These are phyloP conservation scores for Citrus glauca DNA, from an alignment of 345 rosid species.

Conservation along the genomic window DNA sequence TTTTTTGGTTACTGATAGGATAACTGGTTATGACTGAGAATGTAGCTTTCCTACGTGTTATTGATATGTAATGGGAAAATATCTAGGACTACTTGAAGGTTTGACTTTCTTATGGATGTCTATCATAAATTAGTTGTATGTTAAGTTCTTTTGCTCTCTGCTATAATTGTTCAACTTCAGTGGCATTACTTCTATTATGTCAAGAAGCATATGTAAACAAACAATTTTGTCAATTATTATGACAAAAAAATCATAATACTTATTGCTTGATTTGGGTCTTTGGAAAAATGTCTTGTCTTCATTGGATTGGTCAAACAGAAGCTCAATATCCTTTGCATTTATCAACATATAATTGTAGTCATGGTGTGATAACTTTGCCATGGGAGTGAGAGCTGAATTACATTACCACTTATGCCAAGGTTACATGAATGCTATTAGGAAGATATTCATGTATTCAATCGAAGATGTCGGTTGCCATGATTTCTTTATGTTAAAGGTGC, in stretches of 20 bases:
- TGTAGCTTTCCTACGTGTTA: neutral
- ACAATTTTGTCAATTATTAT: neutral
- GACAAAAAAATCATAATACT: neutral
- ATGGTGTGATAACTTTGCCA: constrained; percentile 13
- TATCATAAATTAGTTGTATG: neutral
- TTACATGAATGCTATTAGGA: constrained; percentile 43
- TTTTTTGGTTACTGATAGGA: neutral
- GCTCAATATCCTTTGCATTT: constrained; percentile 6
- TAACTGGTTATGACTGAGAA: neutral
- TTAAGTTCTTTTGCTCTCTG: neutral
- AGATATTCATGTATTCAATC: constrained; percentile 51
- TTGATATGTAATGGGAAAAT: neutral
- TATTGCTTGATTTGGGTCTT: constrained; percentile 2
- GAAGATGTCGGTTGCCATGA: constrained; percentile 78
- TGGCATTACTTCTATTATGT: neutral
- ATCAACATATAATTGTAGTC: constrained; percentile 18
- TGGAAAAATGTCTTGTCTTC: neutral
- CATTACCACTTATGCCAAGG: constrained; percentile 27
- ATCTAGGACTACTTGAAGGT: neutral
- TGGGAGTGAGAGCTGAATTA: constrained; percentile 30
- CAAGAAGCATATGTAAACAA: neutral
- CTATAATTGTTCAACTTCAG: neutral
- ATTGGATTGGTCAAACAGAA: constrained; percentile 4
- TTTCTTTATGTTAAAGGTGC: constrained; percentile 78
- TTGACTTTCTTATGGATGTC: neutral